Percentiles rank a stretch among this genome's conserved stretches.
These are phyloP conservation scores for Nicotiana otophora DNA, from an alignment of 257 asterid genomes.

Conservation along the genomic window DNA sequence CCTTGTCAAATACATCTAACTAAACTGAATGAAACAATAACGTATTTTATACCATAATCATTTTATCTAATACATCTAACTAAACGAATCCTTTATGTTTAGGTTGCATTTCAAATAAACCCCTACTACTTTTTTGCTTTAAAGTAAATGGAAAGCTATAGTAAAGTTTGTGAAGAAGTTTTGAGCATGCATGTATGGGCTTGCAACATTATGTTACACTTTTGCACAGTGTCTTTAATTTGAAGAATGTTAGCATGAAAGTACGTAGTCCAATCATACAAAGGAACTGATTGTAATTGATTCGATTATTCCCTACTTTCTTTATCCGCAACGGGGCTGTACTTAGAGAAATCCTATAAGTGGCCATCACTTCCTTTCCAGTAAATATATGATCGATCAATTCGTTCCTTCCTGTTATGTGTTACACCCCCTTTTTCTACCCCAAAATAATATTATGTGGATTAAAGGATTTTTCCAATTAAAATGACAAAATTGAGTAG, in stretches of 20 bases:
- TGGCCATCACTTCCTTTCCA: not conserved
- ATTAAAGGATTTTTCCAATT: too few relatives aligned
- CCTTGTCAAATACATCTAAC: too few relatives aligned
- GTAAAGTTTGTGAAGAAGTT: not conserved
- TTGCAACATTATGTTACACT: not conserved
- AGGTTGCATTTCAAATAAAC: not conserved
- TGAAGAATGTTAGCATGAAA: not conserved
- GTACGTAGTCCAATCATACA: not conserved
- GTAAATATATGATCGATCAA: not conserved
- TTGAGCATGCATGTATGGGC: not conserved
- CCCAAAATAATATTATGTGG: too few relatives aligned
- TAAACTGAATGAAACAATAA: too few relatives aligned
- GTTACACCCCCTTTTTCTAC: too few relatives aligned
- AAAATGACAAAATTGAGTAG: too few relatives aligned
- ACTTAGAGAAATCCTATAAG: not conserved
- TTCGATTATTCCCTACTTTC: not conserved
- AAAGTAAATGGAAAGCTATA: not conserved
- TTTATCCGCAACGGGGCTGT: not conserved
- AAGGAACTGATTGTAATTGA: not conserved
- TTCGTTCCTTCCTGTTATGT: not conserved
- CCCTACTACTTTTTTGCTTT: not conserved
- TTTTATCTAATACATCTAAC: not conserved
- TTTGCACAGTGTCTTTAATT: too few relatives aligned
- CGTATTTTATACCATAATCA: too few relatives aligned
- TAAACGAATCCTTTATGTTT: not conserved